Base-by-base conservation (phyloP, 2,329 filamentous ascomycete species). In the Colletotrichum chlorophyti region DNA sequence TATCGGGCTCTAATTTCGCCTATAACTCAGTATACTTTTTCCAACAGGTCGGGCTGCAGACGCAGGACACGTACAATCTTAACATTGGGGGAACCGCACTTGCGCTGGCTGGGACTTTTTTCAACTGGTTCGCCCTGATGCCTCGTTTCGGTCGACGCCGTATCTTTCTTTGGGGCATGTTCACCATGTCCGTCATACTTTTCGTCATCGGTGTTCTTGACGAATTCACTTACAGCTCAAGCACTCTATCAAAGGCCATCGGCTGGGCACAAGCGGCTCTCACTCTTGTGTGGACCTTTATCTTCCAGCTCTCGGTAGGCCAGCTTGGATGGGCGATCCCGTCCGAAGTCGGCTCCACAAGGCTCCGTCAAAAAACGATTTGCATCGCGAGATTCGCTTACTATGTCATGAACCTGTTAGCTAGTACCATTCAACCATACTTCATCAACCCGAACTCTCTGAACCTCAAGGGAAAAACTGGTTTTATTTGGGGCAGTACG, bases 111-210 rank as follows among this genome's bases (percentile, higher is more conserved):
- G 80, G 78, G 3, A 81, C 77, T 0, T 64, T 79, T 1, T 53
- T 73, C 2, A 78, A 77, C 2, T 83, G 79, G 79, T 43, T 61
- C n/a, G 31, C 48, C 21, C 21, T 55, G 5, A 77, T 78, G 72
- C 67, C 68, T 0, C 65, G 72, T 3, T 73, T 80, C 47, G 80
- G 80, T 21, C 73, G 80, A 15, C 73, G 78, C 4, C 74, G 70
- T 1, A 69, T 80, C 4, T 77, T 83, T 50, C 68, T 80, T 19
- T 66, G 66, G 21, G 81, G 81, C n/a, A 74, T 79, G 29, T 72
- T 73, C 3, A 66, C 69, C 21, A 72, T 83, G 73, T 63, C 66
- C 53, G 2, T 63, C 31, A 68, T 72, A 0, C 69, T 79, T 2
- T 73, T 77, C 10, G 65, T 74, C 15, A 72, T 83, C n/a, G 72